phyloP scores from a whole-genome alignment of 1,284 basidiomycete genomes.

The Austropuccinia psidii region DNA sequence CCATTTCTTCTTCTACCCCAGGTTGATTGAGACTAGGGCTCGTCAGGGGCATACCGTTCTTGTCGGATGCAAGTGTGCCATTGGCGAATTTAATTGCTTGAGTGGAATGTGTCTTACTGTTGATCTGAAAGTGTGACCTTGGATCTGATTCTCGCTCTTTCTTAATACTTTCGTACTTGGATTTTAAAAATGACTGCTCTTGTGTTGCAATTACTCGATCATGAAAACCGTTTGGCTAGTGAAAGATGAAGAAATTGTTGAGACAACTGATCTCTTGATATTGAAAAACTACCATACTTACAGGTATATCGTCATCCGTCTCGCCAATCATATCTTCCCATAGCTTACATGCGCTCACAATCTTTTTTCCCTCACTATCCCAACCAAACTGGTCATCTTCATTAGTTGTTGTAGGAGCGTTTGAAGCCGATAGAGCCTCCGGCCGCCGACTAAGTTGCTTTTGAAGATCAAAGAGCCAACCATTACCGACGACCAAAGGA shows the following conservation, averaged over 20 bases:
- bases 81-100: slow-evolving; percentile 18
- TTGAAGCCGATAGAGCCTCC: slow-evolving; percentile 53
- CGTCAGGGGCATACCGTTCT: neutral
- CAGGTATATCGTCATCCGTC: slow-evolving; percentile 31
- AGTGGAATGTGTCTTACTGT: slow-evolving; percentile 7
- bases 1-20: slow-evolving; percentile 26
- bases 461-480: slow-evolving; percentile 59
- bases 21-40: neutral
- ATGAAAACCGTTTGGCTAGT: slow-evolving; percentile 10
- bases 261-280: neutral
- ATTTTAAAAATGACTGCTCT: slow-evolving; percentile 27
- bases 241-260: neutral
- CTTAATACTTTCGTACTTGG: slow-evolving; percentile 24
- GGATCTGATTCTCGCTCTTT: slow-evolving; percentile 32
- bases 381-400: slow-evolving; percentile 54
- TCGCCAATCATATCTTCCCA: slow-evolving; percentile 37
- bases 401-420: slow-evolving; percentile 67
- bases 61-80: slow-evolving; percentile 1
- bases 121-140: slow-evolving; percentile 24
- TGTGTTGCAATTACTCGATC: slow-evolving; percentile 21
- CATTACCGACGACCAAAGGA: slow-evolving; percentile 66
- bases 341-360: slow-evolving; percentile 25
- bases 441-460: slow-evolving; percentile 13
- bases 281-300: neutral
- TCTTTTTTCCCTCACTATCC: slow-evolving; percentile 51